These are phyloP conservation scores for Phytopythium montanum DNA, from an alignment of 352 stramenopile genomes.

Conservation along the genomic window DNA sequence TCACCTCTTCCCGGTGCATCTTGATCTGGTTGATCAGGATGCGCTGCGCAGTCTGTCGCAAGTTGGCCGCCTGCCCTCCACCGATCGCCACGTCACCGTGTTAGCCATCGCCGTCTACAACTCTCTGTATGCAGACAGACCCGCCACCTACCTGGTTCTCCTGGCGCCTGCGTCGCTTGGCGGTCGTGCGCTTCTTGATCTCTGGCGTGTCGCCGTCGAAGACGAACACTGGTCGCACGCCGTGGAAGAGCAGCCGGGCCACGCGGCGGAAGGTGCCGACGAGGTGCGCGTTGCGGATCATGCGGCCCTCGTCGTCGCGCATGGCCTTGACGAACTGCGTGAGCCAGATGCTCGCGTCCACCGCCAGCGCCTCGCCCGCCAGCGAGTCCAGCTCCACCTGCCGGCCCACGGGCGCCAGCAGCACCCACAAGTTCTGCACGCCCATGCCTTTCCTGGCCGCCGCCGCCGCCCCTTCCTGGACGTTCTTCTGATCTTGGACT, in stretches of 20 bases:
- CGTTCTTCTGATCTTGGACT: background rate
- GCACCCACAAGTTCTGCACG: conserved; percentile 97
- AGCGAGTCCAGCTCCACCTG: conserved; percentile 98
- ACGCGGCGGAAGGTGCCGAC: conserved; percentile 93
- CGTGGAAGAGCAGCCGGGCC: conserved; percentile 93
- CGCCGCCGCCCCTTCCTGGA: background rate
- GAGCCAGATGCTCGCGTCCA: conserved; percentile 99
- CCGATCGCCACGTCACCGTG: background rate
- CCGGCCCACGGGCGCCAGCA: conserved; percentile 95
- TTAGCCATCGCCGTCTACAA: background rate
- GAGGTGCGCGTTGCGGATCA: conserved; percentile 95
- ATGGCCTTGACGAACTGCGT: conserved; percentile 99
- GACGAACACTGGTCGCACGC: conserved; percentile 97
- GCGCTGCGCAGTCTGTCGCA: conserved; percentile 92
- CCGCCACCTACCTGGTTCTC: conserved; percentile 40
- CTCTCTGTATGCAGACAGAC: background rate
- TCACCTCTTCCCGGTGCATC: conserved; percentile 48
- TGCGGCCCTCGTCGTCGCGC: conserved; percentile 93
- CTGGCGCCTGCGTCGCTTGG: conserved; percentile 56
- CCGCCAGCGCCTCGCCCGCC: conserved; percentile 92
- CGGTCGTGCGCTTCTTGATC: conserved; percentile 92
- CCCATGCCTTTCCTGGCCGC: conserved; percentile 79
- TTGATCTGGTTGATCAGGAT: conserved; percentile 93
- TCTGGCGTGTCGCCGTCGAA: conserved; percentile 98
- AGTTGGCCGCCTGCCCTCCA: conserved; percentile 44